These are phyloP conservation scores for Epichloe festucae DNA, from an alignment of 2,329 filamentous ascomycete species.

Conservation along the genomic window DNA sequence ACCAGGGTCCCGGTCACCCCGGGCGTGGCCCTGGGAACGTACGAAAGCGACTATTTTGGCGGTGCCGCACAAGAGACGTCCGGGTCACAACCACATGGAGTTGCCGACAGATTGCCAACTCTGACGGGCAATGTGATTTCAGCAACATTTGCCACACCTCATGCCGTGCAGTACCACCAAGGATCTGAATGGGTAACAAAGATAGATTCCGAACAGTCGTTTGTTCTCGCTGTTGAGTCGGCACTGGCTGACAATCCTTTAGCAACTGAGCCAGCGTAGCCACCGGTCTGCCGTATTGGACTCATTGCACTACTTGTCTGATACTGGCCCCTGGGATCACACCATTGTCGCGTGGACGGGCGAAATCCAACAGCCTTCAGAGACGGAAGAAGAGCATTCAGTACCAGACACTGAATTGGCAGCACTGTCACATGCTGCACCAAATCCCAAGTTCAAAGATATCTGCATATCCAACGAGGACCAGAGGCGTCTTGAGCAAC, in stretches of 20 bases:
- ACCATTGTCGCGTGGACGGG: conserved; percentile 90
- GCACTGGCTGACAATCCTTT: neutral
- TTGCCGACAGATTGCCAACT: neutral
- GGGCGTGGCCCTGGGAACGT: conserved; percentile 4
- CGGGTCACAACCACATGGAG: neutral
- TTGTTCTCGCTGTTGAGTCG: too few relatives aligned
- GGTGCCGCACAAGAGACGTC: neutral
- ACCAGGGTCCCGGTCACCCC: conserved; percentile 5
- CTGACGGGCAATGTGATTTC: neutral
- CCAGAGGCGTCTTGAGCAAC: conserved; percentile 56
- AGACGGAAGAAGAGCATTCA: conserved; percentile 12
- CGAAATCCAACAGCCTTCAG: conserved; percentile 41
- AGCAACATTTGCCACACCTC: conserved; percentile 4
- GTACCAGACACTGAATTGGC: neutral
- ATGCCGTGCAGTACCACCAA: neutral
- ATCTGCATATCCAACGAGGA: conserved; percentile 45
- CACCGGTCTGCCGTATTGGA: conserved; percentile 87
- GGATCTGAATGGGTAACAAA: conserved; percentile 2
- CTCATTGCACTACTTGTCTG: conserved; percentile 75
- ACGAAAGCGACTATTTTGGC: conserved; percentile 4
- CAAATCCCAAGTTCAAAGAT: conserved; percentile 1
- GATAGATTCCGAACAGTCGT: neutral
- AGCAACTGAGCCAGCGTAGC: conserved; percentile 33
- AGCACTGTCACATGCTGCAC: neutral
- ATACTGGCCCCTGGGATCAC: conserved; percentile 74